Evolutionary conservation across 1,284 basidiomycete species (phyloP), one percentile per base, ranked within the genome.

Genomic region (Megacollybia platyphylla): DNA sequence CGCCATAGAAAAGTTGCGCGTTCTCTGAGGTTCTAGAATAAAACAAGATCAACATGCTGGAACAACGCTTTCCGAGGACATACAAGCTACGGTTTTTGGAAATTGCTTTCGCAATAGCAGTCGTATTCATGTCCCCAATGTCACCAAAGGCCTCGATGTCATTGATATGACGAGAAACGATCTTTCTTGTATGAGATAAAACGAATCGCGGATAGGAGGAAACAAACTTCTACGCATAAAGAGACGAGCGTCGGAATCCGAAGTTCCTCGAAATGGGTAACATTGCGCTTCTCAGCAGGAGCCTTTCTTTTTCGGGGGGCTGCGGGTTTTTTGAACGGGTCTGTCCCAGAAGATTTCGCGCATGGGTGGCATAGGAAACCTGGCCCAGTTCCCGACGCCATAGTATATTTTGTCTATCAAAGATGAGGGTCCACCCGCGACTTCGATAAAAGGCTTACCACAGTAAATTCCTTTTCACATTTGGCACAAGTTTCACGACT

Each of bases 111-210:
- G 85, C 77, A 36, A 94, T 84, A 39, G 80, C 77, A 49, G 90
- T 79, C 64, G 89, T 68, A 54, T 89, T 93, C 57, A 84, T 60
- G 1, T 71, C 54, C 1, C 90, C 88, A 43, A 97, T 86, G 52
- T 91, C 81, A 0, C 92, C 91, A 4, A 97, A 67, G 0, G 86
- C 82, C 48, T 97, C 92, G 10, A 97, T 82, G 48, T 93, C 83
- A 46, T 93, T 77, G 44, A 97, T 96, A 55, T 90, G 77, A 39
- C 77, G 72, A 24, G 85, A 84, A 46, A 97, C 80, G 26, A 97
- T 64, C 84, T 93, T 8, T 17, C 35, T 4, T 15, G 11, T 24
- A 5, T 27, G 32, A 40, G 28, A 48, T 35, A 29, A n/a, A 10
- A 32, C 10, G 15, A 37, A 26, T 10, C 13, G 41, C 13, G 17